Evolutionary conservation across 768 basidiomycete genomes (phyloP), one percentile per base, ranked within the genome.

Genomic region (Termitomyces eurrhizus): DNA sequence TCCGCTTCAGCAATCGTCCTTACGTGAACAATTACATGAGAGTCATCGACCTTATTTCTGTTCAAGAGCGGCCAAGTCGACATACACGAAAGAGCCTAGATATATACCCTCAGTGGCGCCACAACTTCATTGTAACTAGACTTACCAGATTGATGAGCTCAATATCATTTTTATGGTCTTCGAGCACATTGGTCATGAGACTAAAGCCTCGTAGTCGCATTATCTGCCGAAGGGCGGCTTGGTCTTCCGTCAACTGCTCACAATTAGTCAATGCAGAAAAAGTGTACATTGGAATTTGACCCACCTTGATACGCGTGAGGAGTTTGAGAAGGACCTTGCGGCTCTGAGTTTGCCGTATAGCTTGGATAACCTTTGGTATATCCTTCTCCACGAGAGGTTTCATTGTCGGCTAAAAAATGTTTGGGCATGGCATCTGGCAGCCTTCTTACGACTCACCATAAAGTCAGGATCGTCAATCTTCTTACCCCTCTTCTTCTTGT

Each of bases 141-240:
- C 90, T 48, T 62, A 95, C 95, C 65, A 88, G 73, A 13, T 79
- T 72, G n/a, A 87, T 73, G 44, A 96, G 76, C 44, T 95, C 92
- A 36, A 76, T 52, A 68, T 98, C 93, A 18, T 81, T 77, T 12
- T 68, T 68, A 64, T 93, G 77, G 67, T 98, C 94, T 41, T 90
- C 84, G 35, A 98, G 75, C 42, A 98, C 80, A 68, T 90, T 92
- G 49, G 85, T 88, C 93, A 98, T 95, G 16, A 95, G 77, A 73
- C 89, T 91, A 71, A 95, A 92, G 2, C 95, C 95, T 69, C 97
- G 93, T 68, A 98, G 77, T 5, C 94, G 89, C 85, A 97, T 89
- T 52, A 98, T 80, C 70, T 93, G 87, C 35, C 92, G 81, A 29
- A 94, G 77, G 13, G 93, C 86, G 0, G 84, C 78, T 48, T 84